A percentile compares a stretch with the other conserved stretches of the same genome.
Evolutionary conservation across 352 stramenopile species (phyloP).

Genomic region (Phytophthora fragariae): DNA sequence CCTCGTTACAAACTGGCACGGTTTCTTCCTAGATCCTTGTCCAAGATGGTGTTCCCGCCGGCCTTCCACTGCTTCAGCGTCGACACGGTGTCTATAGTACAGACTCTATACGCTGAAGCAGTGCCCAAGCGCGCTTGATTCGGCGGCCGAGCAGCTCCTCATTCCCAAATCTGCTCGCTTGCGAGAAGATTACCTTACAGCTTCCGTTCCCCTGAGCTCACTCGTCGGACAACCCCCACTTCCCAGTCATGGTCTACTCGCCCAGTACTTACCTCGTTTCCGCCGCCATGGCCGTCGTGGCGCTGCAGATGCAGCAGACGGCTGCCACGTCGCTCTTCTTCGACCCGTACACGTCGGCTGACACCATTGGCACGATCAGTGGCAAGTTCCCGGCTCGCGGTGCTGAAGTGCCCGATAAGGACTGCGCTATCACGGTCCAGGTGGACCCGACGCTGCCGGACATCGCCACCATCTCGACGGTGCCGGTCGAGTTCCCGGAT

Average conservation of each 20-base stretch:
- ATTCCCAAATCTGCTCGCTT: conserved; percentile 36
- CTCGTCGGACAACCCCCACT: neutral
- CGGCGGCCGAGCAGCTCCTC: neutral
- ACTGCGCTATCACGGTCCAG: conserved; percentile 20
- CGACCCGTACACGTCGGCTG: conserved; percentile 13
- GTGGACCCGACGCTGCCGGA: conserved; percentile 38
- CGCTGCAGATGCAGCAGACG: conserved; percentile 32
- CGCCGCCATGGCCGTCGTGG: conserved; percentile 25
- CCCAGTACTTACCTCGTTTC: conserved; percentile 38
- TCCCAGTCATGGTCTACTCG: conserved; percentile 33
- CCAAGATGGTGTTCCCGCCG: conserved; percentile 11
- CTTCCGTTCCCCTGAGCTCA: neutral
- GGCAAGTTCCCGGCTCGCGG: conserved; percentile 20
- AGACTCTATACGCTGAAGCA: neutral
- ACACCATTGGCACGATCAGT: conserved; percentile 18
- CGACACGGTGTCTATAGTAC: neutral
- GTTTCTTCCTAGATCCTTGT: conserved; percentile 17
- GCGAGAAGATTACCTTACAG: conserved; percentile 33
- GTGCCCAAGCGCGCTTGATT: neutral
- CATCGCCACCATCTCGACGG: conserved; percentile 31
- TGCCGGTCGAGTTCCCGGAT: conserved; percentile 15
- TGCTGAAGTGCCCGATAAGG: conserved; percentile 14
- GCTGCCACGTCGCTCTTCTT: conserved; percentile 30
- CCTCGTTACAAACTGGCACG: conserved; percentile 28
- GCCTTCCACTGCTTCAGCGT: neutral